Base-by-base conservation (phyloP, 257 asterid species). In the Penstemon newberryi region DNA sequence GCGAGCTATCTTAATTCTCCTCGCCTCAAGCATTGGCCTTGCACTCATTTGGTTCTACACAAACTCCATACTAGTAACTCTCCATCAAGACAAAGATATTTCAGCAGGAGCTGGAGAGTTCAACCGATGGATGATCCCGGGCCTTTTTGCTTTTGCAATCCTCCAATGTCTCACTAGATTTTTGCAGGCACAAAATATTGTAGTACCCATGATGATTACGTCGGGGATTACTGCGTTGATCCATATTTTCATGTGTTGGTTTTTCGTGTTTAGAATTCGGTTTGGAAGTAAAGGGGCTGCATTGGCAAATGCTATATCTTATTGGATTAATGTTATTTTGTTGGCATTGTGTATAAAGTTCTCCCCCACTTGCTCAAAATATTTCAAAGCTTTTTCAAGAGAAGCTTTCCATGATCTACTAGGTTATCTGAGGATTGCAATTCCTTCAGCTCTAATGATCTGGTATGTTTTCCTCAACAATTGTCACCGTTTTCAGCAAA, bases 381-480 rank as follows among this genome's bases (percentile, higher is more conserved):
- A 82, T 63, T 88, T 81, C 79, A 77, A 72, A 13, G 91, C 89
- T 62, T 80, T 88, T 60, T 82, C 90, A 1, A 77, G 66, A 57
- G 89, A 86, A 64, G 90, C 90, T 5, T 75, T 78, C 3, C 9
- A 50, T 8, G 79, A 80, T 59, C 0, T 80, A 19, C 54, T 76
- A 11, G 49, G 74, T 59, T 86, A 81, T 71, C 64, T 84, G 47
- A 81, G 71, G 78, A 89, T 86, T 37, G 86, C 89, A 13, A 54
- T 88, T 76, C 87, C 96, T 79, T 88, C 93, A 2, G 84, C 96
- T 41, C 54, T 82, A 15, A 86, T 88, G 92, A 84, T 88, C 1
- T 88, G 96, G 92, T 73, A 79, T 33, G 46, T 37, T 45, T 56
- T 51, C 50, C 40, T 11, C 11, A 15, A 6, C 33, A 25, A 25